These are phyloP conservation scores for Castanospermum australe DNA, from an alignment of 306 rosid genomes.

Conservation along the genomic window DNA sequence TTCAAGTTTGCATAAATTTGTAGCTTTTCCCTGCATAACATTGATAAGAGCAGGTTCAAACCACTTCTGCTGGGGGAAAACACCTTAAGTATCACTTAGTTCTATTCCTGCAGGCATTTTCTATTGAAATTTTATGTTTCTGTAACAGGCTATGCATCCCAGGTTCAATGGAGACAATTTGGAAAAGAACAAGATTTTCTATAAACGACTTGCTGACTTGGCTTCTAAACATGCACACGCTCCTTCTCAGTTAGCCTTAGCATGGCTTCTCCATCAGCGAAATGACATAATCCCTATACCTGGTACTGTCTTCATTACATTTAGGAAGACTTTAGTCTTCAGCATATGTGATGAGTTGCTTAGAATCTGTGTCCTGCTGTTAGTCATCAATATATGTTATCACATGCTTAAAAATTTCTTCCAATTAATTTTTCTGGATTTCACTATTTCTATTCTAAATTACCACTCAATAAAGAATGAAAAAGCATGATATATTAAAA, in stretches of 20 bases:
- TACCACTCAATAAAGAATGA: background rate
- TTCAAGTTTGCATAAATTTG: constrained; percentile 1
- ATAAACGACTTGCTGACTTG: constrained; percentile 42
- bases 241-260: constrained; percentile 68
- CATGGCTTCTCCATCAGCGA: constrained; percentile 77
- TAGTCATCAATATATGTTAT: too few species aligned
- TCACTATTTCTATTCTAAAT: background rate
- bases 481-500: background rate
- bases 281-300: constrained; percentile 69
- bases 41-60: background rate
- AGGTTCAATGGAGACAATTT: constrained; percentile 65
- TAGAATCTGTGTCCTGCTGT: background rate
- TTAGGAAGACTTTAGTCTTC: background rate
- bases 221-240: constrained; percentile 56
- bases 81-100: background rate
- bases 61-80: background rate
- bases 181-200: constrained; percentile 63
- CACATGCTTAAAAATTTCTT: constrained; percentile 1
- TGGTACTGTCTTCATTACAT: constrained; percentile 38
- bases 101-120: background rate
- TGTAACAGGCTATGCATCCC: constrained; percentile 53
- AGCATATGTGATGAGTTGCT: background rate
- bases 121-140: constrained; percentile 15
- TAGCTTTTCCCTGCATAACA: background rate
- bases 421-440: background rate